Percentiles rank a stretch among this genome's conserved stretches.
Conservation (phyloP, 345 rosid genomes). For the Linum trigynum region DNA sequence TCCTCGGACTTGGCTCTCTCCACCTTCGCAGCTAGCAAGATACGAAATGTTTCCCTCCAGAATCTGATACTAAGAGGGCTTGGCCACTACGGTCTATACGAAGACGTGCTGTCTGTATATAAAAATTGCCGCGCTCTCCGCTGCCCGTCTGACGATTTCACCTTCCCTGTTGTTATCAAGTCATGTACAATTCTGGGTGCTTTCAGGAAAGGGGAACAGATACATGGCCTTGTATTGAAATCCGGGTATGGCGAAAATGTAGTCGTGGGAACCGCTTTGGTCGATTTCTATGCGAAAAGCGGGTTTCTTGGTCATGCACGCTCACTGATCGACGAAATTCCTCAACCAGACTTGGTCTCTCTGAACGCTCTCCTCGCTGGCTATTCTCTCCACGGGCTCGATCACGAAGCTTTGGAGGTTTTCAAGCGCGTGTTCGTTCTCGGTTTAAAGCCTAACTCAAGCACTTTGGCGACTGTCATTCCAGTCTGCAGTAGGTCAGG, state of each 20-base stretch:
- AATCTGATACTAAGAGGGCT: slow-evolving; percentile 35
- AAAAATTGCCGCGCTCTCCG: slow-evolving; percentile 19
- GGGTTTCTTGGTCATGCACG: slow-evolving; percentile 13
- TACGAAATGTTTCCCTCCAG: slow-evolving; percentile 18
- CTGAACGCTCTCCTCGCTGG: slow-evolving; percentile 21
- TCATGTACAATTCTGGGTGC: slow-evolving; percentile 31
- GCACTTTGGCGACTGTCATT: slow-evolving; percentile 17
- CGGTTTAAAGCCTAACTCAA: slow-evolving; percentile 20
- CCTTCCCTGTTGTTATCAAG: slow-evolving; percentile 42
- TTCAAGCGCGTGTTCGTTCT: slow-evolving; percentile 4
- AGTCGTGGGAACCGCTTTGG: slow-evolving; percentile 20
- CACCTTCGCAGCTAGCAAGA: slow-evolving; percentile 16
- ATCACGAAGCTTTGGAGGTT: slow-evolving; percentile 8
- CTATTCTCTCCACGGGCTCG: slow-evolving; percentile 17
- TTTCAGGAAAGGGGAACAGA: slow-evolving; percentile 23
- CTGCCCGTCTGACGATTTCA: slow-evolving; percentile 29
- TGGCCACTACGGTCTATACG: slow-evolving; percentile 24
- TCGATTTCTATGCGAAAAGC: slow-evolving; percentile 15
- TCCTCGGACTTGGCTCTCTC: slow-evolving; percentile 28
- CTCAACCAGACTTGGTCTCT: slow-evolving; percentile 25
- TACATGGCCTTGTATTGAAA: slow-evolving; percentile 39
- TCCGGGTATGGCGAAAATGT: slow-evolving; percentile 31
- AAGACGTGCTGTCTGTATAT: slow-evolving; percentile 28
- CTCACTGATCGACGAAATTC: slow-evolving; percentile 11
- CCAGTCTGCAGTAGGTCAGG: slow-evolving; percentile 16